Evolutionary conservation across 331 rosid species (phyloP).

Genomic region (Acacia concinna): DNA sequence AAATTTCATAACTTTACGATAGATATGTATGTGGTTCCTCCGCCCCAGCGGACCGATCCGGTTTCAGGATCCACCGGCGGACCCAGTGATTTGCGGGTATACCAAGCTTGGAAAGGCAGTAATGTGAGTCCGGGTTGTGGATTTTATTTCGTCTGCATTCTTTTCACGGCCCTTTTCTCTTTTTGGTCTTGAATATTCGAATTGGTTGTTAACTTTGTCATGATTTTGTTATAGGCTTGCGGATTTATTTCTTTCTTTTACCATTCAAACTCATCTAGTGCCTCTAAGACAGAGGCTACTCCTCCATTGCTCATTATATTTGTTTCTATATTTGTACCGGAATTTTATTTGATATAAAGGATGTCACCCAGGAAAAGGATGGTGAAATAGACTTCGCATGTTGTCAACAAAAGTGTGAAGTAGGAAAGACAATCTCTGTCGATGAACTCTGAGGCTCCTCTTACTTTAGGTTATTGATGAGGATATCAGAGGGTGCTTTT

Average conservation of each 20-base stretch:
- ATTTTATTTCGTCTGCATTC: neutral
- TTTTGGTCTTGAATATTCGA: neutral
- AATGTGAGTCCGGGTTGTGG: constrained; percentile 41
- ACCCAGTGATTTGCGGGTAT: constrained; percentile 54
- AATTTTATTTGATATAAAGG: neutral
- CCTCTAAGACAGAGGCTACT: neutral
- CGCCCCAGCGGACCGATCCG: constrained; percentile 72
- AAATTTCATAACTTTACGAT: neutral
- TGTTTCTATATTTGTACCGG: neutral
- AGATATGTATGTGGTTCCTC: constrained; percentile 76
- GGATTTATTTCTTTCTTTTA: neutral
- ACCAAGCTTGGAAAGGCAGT: constrained; percentile 72
- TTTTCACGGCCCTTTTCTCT: neutral
- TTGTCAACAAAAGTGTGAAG: neutral
- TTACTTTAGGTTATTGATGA: neutral
- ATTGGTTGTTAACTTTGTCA: neutral
- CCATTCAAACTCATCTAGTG: neutral
- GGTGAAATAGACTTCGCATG: neutral
- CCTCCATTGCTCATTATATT: neutral
- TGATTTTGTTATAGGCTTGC: neutral
- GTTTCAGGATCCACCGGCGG: constrained; percentile 51
- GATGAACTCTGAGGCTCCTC: neutral
- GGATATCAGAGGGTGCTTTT: neutral
- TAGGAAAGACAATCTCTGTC: neutral
- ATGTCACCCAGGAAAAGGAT: neutral